Base-by-base conservation (phyloP, 148 eudicot species). In the Amaranthus cruentus region DNA sequence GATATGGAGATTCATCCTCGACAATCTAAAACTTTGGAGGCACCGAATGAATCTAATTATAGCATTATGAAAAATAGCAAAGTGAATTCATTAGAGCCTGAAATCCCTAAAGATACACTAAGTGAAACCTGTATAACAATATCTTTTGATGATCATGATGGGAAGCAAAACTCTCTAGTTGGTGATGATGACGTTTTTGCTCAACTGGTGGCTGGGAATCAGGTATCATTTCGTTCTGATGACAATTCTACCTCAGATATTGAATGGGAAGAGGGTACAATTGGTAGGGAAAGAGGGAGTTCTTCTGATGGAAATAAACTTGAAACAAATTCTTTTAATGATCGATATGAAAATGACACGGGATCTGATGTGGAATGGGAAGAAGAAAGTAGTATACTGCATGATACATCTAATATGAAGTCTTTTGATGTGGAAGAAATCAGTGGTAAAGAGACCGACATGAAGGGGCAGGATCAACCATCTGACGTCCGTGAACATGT, bases 251-350 rank as follows among this genome's bases (percentile, higher is more conserved):
- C 70, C 50, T 91, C 97, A 67, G 93, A 88, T 74, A 75, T 78
- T 86, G 93, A 91, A 74, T 88, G 92, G 98, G 95, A 91, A 77
- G 95, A 85, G 74, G 97, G 89, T 47, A 77, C 74, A 10, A 57
- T 70, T 79, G 82, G 74, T 72, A 81, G 73, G 53, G 82, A 56
- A 62, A 69, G 57, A 76, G 80, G 70, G 28, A 65, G 14, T 67
- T 46, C 61, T 21, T 55, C 52, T 53, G 75, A 51, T 70, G 78
- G 72, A 9, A 9, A 47, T 62, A 65, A 74, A 72, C 70, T 61
- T 47, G 84, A 57, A 62, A 60, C 51, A 44, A 57, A 64, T 18
- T 56, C 62, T 47, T 73, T 75, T 75, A 75, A 71, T 73, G 62
- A 73, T 44, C 84, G 67, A 73, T 82, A 64, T 42, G 77, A 58